Percentiles rank a stretch among this genome's conserved stretches.
Evolutionary conservation across 768 basidiomycete genomes (phyloP).

Genomic region (Suillus plorans): DNA sequence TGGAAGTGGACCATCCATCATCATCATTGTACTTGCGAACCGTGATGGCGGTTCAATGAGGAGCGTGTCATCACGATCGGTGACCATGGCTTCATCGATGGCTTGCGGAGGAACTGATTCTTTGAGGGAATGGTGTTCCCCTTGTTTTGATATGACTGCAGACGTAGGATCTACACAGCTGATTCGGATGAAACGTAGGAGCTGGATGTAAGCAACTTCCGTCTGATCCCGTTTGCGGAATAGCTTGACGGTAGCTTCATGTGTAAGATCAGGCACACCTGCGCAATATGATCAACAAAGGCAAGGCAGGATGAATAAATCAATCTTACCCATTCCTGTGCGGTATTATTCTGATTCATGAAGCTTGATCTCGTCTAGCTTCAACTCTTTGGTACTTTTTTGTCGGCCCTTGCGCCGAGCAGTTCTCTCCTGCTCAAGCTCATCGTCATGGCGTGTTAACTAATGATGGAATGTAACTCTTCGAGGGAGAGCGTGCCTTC

Average conservation of each 20-base stretch:
- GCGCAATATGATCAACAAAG: constrained; percentile 11
- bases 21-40: constrained; percentile 38
- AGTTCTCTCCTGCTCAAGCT: constrained; percentile 58
- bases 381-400: constrained; percentile 64
- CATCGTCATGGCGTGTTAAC: constrained; percentile 66
- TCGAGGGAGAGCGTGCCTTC: constrained; percentile 55
- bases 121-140: constrained; percentile 48
- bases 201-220: constrained; percentile 66
- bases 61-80: constrained; percentile 27
- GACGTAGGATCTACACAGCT: constrained; percentile 51
- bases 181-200: constrained; percentile 77
- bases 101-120: constrained; percentile 5
- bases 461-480: constrained; percentile 64
- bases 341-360: constrained; percentile 72
- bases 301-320: constrained; percentile 1
- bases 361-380: constrained; percentile 69
- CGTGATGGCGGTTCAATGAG: constrained; percentile 31
- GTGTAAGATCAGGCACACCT: constrained; percentile 83
- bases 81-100: constrained; percentile 27
- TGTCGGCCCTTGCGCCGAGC: constrained; percentile 72
- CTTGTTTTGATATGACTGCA: constrained; percentile 55
- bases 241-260: constrained; percentile 63
- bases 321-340: constrained; percentile 70
- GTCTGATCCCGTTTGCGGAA: constrained; percentile 80
- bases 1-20: constrained; percentile 35